A percentile compares a stretch with the other conserved stretches of the same genome.
Conservation (phyloP, 768 basidiomycete species). For the Boletus sensibilis region DNA sequence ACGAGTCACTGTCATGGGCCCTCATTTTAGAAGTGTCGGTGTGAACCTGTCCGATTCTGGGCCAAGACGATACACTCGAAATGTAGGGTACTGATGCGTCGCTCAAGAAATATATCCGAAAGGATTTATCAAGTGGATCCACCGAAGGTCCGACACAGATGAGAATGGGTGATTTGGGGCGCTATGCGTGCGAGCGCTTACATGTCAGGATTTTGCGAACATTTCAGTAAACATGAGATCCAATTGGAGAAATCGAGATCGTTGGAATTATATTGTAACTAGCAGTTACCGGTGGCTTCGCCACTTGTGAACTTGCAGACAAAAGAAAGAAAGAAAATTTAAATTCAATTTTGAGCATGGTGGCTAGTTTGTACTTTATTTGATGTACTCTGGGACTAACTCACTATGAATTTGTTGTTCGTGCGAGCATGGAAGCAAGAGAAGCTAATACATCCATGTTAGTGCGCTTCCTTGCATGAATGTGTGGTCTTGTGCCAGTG, state of each 20-base stretch:
- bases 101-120: not conserved
- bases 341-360: too few species aligned
- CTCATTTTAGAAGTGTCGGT: not conserved
- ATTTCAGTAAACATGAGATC: not conserved
- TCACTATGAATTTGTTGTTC: not conserved
- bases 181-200: not conserved
- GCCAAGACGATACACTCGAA: not conserved
- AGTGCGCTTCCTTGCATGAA: not conserved
- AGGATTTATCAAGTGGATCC: not conserved
- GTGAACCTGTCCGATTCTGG: not conserved
- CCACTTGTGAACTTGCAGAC: too few species aligned
- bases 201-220: not conserved
- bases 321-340: not conserved
- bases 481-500: not conserved
- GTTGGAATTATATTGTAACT: too few species aligned
- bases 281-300: too few species aligned
- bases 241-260: not conserved
- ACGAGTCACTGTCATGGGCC: too few species aligned
- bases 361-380: not conserved
- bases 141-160: not conserved
- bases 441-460: too few species aligned
- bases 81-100: conserved; percentile 4
- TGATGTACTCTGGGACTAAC: too few species aligned
- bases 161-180: not conserved
- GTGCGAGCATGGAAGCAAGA: not conserved